Conservation (phyloP, 805 yeast genomes). For the Dipodascus geniculatus region DNA sequence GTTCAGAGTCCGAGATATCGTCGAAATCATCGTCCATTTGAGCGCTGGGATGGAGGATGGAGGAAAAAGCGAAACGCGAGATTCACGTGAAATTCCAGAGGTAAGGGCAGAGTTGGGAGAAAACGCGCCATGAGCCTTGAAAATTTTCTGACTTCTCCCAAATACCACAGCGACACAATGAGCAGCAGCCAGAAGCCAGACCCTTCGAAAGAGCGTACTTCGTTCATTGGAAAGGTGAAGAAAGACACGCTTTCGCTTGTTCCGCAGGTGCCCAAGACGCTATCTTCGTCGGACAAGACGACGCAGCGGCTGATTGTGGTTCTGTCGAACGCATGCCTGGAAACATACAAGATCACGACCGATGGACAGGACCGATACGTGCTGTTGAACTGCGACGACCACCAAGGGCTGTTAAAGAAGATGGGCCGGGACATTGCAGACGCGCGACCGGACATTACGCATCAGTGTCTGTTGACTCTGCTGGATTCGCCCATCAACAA, state of each 20-base stretch:
- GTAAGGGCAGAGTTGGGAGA: conserved; percentile 1
- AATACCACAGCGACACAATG: too few relatives aligned
- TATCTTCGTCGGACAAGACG: conserved; percentile 73
- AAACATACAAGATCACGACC: conserved; percentile 74
- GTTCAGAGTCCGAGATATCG: conserved; percentile 1
- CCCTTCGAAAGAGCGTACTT: background rate
- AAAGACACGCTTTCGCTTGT: conserved; percentile 54
- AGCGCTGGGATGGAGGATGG: background rate
- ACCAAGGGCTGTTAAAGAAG: conserved; percentile 86
- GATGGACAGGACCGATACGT: conserved; percentile 89
- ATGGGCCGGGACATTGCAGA: conserved; percentile 97
- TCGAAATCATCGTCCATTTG: conserved; percentile 1
- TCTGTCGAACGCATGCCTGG: conserved; percentile 90
- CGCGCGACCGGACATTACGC: conserved; percentile 98
- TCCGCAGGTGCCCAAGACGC: conserved; percentile 75
- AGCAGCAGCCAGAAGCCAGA: conserved; percentile 7
- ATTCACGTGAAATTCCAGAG: background rate
- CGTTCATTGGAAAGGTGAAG: conserved; percentile 14
- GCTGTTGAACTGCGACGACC: conserved; percentile 92
- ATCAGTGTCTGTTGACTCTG: conserved; percentile 88
- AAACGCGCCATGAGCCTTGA: conserved; percentile 25
- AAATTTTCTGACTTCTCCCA: conserved; percentile 34
- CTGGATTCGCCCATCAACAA: conserved; percentile 97
- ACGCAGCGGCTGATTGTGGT: conserved; percentile 87
- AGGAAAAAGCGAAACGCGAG: background rate